phyloP scores from a whole-genome alignment of 805 yeast species.

The Komagataella pseudopastoris region DNA sequence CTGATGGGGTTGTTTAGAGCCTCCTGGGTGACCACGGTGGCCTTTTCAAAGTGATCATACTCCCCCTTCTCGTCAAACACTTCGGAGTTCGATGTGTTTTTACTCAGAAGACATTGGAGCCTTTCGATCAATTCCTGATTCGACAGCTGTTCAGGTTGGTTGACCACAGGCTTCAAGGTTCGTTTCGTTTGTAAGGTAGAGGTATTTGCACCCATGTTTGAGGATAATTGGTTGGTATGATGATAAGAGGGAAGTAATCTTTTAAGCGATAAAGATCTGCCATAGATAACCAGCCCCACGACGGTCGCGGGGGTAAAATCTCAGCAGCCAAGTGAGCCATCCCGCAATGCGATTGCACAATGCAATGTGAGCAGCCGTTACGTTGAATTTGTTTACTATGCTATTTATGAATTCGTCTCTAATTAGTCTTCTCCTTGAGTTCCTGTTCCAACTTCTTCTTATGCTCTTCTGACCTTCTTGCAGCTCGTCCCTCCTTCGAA shows the following conservation, averaged over 20 bases:
- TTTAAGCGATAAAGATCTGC: background rate
- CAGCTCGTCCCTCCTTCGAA: conserved; percentile 22
- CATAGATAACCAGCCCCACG: background rate
- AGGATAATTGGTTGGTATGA: background rate
- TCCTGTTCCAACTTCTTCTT: background rate
- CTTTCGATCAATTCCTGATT: conserved; percentile 2
- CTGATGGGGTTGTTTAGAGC: conserved; percentile 16
- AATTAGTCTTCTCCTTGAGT: background rate
- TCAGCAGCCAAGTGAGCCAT: background rate
- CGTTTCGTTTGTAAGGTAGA: background rate
- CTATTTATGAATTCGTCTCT: background rate
- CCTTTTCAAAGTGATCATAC: background rate
- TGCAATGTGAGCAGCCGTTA: background rate
- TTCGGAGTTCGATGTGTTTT: background rate
- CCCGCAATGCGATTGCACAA: background rate
- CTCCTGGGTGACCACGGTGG: background rate
- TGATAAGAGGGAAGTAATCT: background rate
- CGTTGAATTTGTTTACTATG: background rate
- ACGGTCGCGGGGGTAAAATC: background rate
- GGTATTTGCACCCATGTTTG: background rate
- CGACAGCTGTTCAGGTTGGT: background rate
- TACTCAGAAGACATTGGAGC: conserved; percentile 1
- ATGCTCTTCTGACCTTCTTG: background rate
- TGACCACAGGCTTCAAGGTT: background rate
- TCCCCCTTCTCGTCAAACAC: background rate